These are phyloP conservation scores for Phytophthora foliorum DNA, from an alignment of 352 stramenopile species.

Conservation along the genomic window DNA sequence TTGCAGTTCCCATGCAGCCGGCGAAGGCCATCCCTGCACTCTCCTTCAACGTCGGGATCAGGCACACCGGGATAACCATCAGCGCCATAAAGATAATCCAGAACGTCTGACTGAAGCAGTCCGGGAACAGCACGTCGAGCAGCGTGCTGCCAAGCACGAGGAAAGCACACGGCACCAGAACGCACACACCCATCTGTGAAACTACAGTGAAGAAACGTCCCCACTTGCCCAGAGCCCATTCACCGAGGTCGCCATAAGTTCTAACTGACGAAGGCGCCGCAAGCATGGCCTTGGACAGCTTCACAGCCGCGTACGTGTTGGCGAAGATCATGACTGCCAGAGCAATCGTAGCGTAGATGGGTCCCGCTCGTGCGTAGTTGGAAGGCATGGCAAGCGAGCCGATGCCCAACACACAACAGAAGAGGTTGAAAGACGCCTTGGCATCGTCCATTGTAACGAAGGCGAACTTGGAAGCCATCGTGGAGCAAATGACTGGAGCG, in stretches of 20 bases:
- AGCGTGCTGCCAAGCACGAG: slow-evolving; percentile 25
- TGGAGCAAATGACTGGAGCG: not conserved
- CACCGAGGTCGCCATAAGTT: slow-evolving; percentile 26
- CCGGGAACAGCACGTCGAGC: slow-evolving; percentile 28
- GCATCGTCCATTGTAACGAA: slow-evolving; percentile 20
- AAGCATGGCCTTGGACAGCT: slow-evolving; percentile 26
- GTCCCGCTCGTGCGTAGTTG: slow-evolving; percentile 24
- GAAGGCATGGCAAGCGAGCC: slow-evolving; percentile 31
- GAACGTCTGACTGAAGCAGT: slow-evolving; percentile 28
- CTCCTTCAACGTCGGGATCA: slow-evolving; percentile 31
- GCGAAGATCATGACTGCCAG: slow-evolving; percentile 29
- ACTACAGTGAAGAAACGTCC: slow-evolving; percentile 26
- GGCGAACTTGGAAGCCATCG: not conserved
- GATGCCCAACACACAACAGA: slow-evolving; percentile 28
- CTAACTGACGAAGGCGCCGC: slow-evolving; percentile 24
- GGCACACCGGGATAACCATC: slow-evolving; percentile 25
- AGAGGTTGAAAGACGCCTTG: slow-evolving; percentile 25
- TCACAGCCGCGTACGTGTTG: slow-evolving; percentile 24
- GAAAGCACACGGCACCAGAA: slow-evolving; percentile 22
- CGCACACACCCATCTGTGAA: slow-evolving; percentile 29
- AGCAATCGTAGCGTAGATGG: slow-evolving; percentile 21
- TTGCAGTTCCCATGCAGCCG: slow-evolving; percentile 25
- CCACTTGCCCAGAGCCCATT: slow-evolving; percentile 27
- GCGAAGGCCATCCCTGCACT: slow-evolving; percentile 28
- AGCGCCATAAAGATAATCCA: slow-evolving; percentile 34